phyloP scores from a whole-genome alignment of 2,329 filamentous ascomycete genomes.

The Aspergillus japonicus region DNA sequence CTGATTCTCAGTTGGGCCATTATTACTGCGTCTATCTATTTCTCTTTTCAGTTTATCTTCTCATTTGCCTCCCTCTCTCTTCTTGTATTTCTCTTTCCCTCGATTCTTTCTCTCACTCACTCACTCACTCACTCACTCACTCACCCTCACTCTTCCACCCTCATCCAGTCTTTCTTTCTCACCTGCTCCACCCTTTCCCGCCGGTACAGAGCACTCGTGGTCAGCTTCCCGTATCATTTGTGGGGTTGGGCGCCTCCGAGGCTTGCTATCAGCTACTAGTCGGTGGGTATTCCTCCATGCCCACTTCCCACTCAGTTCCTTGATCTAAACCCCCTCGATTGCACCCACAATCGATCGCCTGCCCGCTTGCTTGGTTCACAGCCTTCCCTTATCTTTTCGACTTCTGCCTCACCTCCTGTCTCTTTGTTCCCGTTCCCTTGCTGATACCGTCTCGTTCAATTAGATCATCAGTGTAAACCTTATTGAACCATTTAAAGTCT shows the following conservation, averaged over 20 bases:
- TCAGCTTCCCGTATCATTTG: constrained; percentile 3
- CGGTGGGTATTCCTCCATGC: constrained; percentile 2
- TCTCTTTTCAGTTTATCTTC: neutral
- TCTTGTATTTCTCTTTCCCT: constrained; percentile 5
- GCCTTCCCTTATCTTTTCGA: neutral
- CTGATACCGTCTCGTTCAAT: neutral
- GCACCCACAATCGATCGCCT: neutral
- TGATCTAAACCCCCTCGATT: neutral
- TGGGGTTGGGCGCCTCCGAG: constrained; percentile 7
- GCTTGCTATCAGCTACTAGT: constrained; percentile 4
- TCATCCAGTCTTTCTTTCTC: neutral
- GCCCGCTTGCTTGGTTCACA: neutral
- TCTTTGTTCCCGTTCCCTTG: constrained; percentile 1
- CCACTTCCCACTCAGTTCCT: constrained; percentile 4
- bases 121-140: neutral
- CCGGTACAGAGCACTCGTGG: neutral
- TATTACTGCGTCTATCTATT: constrained; percentile 5
- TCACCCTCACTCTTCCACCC: neutral
- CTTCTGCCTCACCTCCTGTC: neutral
- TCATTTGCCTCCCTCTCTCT: constrained; percentile 1
- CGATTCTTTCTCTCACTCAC: neutral
- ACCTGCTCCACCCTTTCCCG: neutral
- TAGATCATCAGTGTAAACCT: constrained; percentile 1
- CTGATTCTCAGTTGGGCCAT: constrained; percentile 3
- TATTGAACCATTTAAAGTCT: neutral